These are phyloP conservation scores for Takashimella tepidaria DNA, from an alignment of 1,284 basidiomycete genomes.

Conservation along the genomic window DNA sequence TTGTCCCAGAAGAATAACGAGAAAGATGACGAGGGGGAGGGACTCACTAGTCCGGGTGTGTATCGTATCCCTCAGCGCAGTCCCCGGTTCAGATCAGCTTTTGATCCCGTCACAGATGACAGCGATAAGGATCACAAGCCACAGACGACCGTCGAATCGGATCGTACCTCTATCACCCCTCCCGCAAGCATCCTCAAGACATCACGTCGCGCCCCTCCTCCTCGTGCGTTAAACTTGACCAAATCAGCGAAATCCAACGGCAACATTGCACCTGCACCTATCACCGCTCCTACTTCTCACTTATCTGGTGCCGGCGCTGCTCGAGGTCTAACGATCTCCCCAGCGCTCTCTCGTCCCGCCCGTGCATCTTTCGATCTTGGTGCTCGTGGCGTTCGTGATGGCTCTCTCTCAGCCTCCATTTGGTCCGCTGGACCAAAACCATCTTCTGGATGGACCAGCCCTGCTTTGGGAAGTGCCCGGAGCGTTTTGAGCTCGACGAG, in stretches of 20 bases:
- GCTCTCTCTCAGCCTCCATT: slow-evolving; percentile 12
- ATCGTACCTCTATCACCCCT: not conserved
- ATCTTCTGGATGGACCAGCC: slow-evolving; percentile 26
- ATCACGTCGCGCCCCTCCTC: slow-evolving; percentile 2
- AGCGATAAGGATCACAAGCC: not conserved
- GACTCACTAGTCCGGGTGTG: not conserved
- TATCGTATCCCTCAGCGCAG: slow-evolving; percentile 20
- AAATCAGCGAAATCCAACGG: not conserved
- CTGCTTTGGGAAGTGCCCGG: slow-evolving; percentile 15
- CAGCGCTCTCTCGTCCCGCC: slow-evolving; percentile 13
- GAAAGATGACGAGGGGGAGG: not conserved
- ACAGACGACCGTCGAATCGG: too few species aligned
- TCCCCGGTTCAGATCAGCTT: not conserved
- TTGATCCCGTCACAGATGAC: not conserved
- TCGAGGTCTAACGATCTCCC: slow-evolving; percentile 26
- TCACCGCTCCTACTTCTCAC: slow-evolving; percentile 13
- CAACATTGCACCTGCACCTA: not conserved
- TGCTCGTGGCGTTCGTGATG: not conserved
- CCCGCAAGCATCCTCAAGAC: not conserved
- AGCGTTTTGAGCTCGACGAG: slow-evolving; percentile 5
- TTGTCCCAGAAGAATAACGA: not conserved
- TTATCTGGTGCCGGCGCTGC: slow-evolving; percentile 22
- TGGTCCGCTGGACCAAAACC: slow-evolving; percentile 27
- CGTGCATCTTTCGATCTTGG: slow-evolving; percentile 5
- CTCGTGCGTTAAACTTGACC: not conserved